Percentiles rank a stretch among this genome's conserved stretches.
phyloP scores from a whole-genome alignment of 768 basidiomycete species.

The Asterophora parasitica region DNA sequence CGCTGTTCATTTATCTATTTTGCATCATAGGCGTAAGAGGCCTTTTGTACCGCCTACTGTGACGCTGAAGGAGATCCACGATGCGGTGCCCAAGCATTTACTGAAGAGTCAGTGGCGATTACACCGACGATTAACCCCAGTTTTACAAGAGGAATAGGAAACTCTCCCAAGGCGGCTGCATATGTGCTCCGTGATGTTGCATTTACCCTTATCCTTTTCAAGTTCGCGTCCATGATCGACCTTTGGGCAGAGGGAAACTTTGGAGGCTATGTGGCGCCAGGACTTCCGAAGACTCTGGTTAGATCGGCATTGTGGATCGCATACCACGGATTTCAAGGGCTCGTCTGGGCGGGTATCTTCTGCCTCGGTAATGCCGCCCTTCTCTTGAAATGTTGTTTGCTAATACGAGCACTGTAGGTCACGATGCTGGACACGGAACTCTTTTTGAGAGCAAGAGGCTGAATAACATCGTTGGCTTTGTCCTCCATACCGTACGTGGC shows the following conservation, averaged over 20 bases:
- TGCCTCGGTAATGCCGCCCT: slow-evolving; percentile 36
- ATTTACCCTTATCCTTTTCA: slow-evolving; percentile 38
- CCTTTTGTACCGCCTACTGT: slow-evolving; percentile 46
- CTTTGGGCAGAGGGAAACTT: slow-evolving; percentile 34
- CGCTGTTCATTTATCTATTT: neutral
- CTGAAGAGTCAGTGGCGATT: slow-evolving; percentile 31
- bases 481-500: slow-evolving; percentile 38
- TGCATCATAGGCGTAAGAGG: slow-evolving; percentile 28
- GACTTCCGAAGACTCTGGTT: slow-evolving; percentile 26
- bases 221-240: slow-evolving; percentile 38
- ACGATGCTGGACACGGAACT: slow-evolving; percentile 43
- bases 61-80: slow-evolving; percentile 49
- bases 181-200: slow-evolving; percentile 44
- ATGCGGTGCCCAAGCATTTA: slow-evolving; percentile 50
- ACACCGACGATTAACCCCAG: neutral
- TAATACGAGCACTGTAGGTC: slow-evolving; percentile 23
- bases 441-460: slow-evolving; percentile 30
- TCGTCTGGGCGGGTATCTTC: slow-evolving; percentile 48
- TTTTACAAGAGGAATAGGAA: slow-evolving; percentile 21
- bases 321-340: slow-evolving; percentile 50
- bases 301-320: slow-evolving; percentile 36
- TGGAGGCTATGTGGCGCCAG: slow-evolving; percentile 30
- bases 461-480: slow-evolving; percentile 45
- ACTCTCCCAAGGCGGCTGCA: slow-evolving; percentile 32
- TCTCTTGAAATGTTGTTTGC: neutral